phyloP scores from a whole-genome alignment of 2,329 filamentous ascomycete genomes.

The Calonectria henricotiae region DNA sequence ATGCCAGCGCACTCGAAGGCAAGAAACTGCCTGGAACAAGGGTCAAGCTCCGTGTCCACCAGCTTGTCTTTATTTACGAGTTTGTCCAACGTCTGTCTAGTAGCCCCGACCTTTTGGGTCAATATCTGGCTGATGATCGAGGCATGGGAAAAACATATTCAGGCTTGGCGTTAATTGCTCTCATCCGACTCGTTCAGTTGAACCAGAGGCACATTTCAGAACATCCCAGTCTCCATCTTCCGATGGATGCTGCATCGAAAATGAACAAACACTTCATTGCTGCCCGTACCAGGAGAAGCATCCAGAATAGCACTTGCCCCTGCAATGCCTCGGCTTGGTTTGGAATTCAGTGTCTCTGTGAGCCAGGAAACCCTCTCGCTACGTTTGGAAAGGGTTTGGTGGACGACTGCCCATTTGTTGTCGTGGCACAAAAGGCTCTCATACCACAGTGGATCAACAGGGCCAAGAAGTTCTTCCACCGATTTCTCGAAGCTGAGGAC shows the following conservation, averaged over 20 bases:
- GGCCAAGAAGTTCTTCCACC: neutral
- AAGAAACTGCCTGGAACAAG: slow-evolving; percentile 2
- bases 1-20: neutral
- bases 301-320: neutral
- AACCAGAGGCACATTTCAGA: slow-evolving; percentile 9
- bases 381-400: neutral
- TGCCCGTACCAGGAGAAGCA: too few relatives aligned
- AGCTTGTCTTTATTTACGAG: slow-evolving; percentile 13
- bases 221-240: neutral
- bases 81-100: slow-evolving; percentile 2
- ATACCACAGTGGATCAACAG: slow-evolving; percentile 10
- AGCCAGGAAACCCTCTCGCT: neutral
- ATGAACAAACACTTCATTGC: too few relatives aligned
- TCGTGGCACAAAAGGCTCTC: slow-evolving; percentile 16
- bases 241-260: neutral
- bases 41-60: slow-evolving; percentile 3
- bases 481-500: neutral
- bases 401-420: slow-evolving; percentile 1
- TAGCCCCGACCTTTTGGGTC: neutral
- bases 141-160: slow-evolving; percentile 18
- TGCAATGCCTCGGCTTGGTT: slow-evolving; percentile 9
- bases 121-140: slow-evolving; percentile 16
- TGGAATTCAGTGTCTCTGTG: slow-evolving; percentile 9
- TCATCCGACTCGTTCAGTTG: slow-evolving; percentile 11
- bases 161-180: slow-evolving; percentile 7